Base-by-base conservation (phyloP, 2,329 filamentous ascomycete genomes). In the Fusarium armeniacum region DNA sequence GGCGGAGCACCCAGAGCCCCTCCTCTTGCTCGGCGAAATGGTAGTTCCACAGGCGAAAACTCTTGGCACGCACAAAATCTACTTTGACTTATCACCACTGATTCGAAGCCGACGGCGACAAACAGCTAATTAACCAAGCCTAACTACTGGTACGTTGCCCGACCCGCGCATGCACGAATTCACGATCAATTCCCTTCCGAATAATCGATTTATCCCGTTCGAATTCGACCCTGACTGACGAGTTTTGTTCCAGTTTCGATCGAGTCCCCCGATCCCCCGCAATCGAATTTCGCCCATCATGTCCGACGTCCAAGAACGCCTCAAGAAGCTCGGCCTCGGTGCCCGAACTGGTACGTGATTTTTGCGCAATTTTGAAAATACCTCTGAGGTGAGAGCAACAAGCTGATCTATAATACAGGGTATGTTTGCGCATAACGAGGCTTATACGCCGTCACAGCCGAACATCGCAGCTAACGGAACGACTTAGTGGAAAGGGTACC, bases 401-500 rank as follows among this genome's bases (percentile, higher is more conserved):
- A 38, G 62, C 73, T 75, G 56, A 73, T 61, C 26, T 57, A 33
- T 33, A 26, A 63, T 28, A 36, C 65, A 82, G 81, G 81, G 81
- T 82, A 81, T 76, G 80, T 77, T 68, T 51, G 47, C 62, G 51
- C 44, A 63, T 58, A 51, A 40, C 63, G 44, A 65, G 47, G 60
- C 54, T 62, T 55, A 54, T 56, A 49, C 51, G 54, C 55, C 55
- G 40, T 72, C 26, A 55, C 46, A 64, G 54, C 59, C 67, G 57
- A 62, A 60, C 32, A 62, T 60, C 63, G 75, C 73, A 72, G 73
- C 75, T 79, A 78, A 79, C 69, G 52, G 60, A 50, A 58, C 58
- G 41, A 63, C 67, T 58, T 72, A 86, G 95, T 86, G 96, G 96
- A 87, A 99, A 99, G 89, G 96, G 96, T 78, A 98, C 96, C 76